Evolutionary conservation across 257 asterid genomes (phyloP), one percentile per base, ranked within the genome.

Genomic region (Solanum clarkiae): DNA sequence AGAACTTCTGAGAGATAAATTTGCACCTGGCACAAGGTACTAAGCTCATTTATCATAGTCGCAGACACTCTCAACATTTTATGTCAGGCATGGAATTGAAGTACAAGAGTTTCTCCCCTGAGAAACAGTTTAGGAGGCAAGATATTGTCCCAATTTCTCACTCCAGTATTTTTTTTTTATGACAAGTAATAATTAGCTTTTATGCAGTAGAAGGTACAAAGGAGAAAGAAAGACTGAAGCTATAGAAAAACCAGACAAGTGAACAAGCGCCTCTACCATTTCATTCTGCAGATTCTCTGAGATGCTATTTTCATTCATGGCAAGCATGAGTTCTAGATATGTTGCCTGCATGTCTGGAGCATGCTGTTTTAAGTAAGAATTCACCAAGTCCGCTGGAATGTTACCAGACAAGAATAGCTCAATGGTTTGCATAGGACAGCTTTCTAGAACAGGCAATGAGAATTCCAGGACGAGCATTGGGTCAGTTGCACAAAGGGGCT

Each of bases 391-490:
- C 4, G 99, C 98, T 36, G 98, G 99, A 92, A 97, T 92, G 86
- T 93, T 97, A 85, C 99, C 99, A n/a, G 97, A 94, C 85, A 95
- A 89, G 93, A 94, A 97, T 84, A 97, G 95, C 86, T 95, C 97
- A 81, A 97, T 97, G 71, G 99, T 94, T 91, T 95, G 94, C 16
- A 92, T 88, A 29, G 99, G 98, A 86, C 99, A 95, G 86, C 93
- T 97, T 86, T 95, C 98, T 80, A 97, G 99, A 87, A 97, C 95
- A 81, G 92, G 97, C 97, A 93, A 90, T 83, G 99, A 93, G 87
- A 89, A 95, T 91, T 95, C 98, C 92, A 97, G 94, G 87, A 97
- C 98, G 88, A 97, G 98, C 94, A 93, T 91, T 42, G 99, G 99
- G 72, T 95, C 98, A 40, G 93, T 91, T 86, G 92, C 94, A 90